Evolutionary conservation across 2,329 filamentous ascomycete species (phyloP).

Genomic region (Gnomoniopsis sp.): DNA sequence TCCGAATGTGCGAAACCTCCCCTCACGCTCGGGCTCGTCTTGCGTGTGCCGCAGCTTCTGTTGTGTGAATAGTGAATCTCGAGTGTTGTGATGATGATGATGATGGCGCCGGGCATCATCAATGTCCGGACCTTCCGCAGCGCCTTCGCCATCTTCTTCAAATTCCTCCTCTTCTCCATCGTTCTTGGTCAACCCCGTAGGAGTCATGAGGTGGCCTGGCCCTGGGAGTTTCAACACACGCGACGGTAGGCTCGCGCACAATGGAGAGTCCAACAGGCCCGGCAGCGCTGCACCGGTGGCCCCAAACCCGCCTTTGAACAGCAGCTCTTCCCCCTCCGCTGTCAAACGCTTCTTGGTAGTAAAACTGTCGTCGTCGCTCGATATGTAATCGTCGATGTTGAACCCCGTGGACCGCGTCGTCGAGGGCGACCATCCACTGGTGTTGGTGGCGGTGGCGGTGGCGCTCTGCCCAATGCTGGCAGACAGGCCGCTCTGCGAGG

Average conservation of each 20-base stretch:
- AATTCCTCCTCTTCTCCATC: neutral
- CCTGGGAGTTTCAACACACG: constrained; percentile 2
- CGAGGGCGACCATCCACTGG: constrained; percentile 9
- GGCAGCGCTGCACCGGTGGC: constrained; percentile 31
- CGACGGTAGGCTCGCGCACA: neutral
- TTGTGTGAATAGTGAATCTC: neutral
- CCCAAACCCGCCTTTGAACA: constrained; percentile 36
- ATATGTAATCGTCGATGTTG: constrained; percentile 37
- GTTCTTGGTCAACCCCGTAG: neutral
- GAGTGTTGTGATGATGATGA: neutral
- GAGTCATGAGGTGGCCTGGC: neutral
- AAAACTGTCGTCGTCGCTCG: constrained; percentile 35
- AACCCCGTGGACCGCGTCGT: constrained; percentile 21
- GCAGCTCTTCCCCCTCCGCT: constrained; percentile 32
- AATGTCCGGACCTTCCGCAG: neutral
- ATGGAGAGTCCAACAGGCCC: constrained; percentile 26
- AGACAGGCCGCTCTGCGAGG: constrained; percentile 14
- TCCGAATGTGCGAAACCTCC: constrained; percentile 2
- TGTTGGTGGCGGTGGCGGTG: too few relatives aligned
- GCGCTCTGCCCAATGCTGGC: constrained; percentile 15
- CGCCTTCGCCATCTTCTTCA: neutral
- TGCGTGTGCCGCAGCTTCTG: constrained; percentile 1
- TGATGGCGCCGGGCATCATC: neutral
- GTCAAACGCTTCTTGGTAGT: constrained; percentile 19
- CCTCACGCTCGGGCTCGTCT: neutral